phyloP scores from a whole-genome alignment of 345 rosid species.

The Atalantia buxifolia region DNA sequence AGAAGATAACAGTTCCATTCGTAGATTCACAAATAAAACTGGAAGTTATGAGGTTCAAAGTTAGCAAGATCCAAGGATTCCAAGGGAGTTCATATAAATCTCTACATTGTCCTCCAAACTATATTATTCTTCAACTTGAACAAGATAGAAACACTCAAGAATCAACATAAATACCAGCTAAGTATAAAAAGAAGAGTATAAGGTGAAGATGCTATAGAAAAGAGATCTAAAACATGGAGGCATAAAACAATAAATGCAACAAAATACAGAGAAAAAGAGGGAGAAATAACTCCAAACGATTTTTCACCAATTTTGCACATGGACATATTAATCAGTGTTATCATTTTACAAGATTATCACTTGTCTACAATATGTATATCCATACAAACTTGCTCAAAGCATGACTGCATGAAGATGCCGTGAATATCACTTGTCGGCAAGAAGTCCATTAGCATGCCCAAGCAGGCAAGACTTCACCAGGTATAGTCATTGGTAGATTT shows the following conservation, averaged over 20 bases:
- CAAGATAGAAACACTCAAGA: not conserved
- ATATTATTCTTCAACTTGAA: not conserved
- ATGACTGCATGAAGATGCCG: not conserved
- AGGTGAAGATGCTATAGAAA: not conserved
- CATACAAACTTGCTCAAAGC: not conserved
- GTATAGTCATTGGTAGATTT: not conserved
- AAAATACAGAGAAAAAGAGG: not conserved
- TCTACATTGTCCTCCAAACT: not conserved
- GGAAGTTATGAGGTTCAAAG: not conserved
- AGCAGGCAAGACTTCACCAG: not conserved
- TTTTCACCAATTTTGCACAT: not conserved
- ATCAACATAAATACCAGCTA: not conserved
- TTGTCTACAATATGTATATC: not conserved
- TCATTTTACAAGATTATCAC: not conserved
- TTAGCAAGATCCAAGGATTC: not conserved
- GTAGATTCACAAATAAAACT: not conserved
- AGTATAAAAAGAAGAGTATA: not conserved
- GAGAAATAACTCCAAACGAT: not conserved
- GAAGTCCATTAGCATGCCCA: not conserved
- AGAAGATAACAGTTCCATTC: not conserved
- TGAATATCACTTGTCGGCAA: not conserved
- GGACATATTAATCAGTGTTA: not conserved
- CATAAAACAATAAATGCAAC: not conserved
- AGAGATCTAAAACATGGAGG: not conserved
- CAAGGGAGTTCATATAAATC: not conserved